Base-by-base conservation (phyloP, 2,329 filamentous ascomycete genomes). In the Calonectria hawksworthii region DNA sequence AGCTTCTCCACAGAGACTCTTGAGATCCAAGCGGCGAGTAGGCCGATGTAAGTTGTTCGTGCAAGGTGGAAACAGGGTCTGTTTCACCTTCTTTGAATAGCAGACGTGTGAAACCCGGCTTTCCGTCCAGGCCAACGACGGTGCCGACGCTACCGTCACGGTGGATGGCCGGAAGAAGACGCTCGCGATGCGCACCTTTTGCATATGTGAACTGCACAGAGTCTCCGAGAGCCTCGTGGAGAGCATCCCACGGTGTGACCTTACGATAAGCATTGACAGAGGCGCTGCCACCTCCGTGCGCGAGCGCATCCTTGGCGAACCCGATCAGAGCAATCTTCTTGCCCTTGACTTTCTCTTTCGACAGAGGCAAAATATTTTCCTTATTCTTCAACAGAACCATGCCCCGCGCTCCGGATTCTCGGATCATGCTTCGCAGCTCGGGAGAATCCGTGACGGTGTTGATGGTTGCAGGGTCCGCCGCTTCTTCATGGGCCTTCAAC, bases 271-370 rank as follows among this genome's bases (percentile, higher is more conserved):
- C 32, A n/a, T 61, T 61, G 34, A 61, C 56, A 14, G 56, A 14
- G 4, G 56, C 56, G 4, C 56, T 61, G 11, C 56, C 56, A 23
- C 56, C 56, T 38, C 56, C 56, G n/a, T 61, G 56, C 7, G 56
- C 56, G 13, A 61, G 30, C 13, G 56, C 56, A 32, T 61, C 56
- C 30, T 61, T 61, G 34, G 56, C n/a, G 30, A 61, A 83, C 0
- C 84, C 84, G 13, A 85, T 77, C 0, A 85, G 71, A 1, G 82
- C 82, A 32, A 82, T 75, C 14, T 76, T 83, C 69, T 83, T 83
- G 18, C 74, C 77, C 10, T 72, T 69, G 2, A 77, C 64, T 1
- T 38, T 61, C n/a, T 61, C 56, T 4, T 61, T 61, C 4, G 56
- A 61, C 4, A 61, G 56, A 3, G 56, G 56, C 23, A 61, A 21